Conservation (phyloP, 495 filamentous ascomycete species). For the Podospora fimiseda region DNA sequence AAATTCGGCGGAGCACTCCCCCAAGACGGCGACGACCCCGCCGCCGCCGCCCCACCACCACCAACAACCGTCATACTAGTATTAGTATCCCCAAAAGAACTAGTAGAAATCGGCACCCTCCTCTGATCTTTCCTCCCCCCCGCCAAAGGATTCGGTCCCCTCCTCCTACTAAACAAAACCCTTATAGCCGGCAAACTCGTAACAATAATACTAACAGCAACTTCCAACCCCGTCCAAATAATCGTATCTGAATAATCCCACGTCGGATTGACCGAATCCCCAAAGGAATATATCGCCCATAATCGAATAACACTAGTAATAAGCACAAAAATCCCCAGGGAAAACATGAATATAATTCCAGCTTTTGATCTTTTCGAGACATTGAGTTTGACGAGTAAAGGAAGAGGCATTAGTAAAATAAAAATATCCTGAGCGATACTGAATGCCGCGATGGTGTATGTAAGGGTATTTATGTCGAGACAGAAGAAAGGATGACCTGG, state of each 20-base stretch:
- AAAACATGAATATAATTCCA: conserved; percentile 39
- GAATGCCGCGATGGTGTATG: conserved; percentile 27
- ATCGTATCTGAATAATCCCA: conserved; percentile 35
- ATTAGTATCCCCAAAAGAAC: conserved; percentile 15
- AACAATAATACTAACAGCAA: conserved; percentile 33
- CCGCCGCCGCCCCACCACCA: too few species aligned
- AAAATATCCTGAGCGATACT: conserved; percentile 36
- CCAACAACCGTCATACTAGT: background rate
- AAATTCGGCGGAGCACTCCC: conserved; percentile 9
- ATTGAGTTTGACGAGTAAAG: conserved; percentile 27
- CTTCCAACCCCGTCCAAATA: conserved; percentile 36
- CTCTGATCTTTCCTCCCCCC: background rate
- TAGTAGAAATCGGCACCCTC: conserved; percentile 4
- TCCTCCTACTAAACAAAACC: conserved; percentile 15
- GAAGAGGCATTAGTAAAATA: conserved; percentile 38
- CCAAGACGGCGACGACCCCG: conserved; percentile 10
- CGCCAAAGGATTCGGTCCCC: background rate
- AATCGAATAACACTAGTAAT: conserved; percentile 34
- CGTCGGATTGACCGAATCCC: conserved; percentile 30
- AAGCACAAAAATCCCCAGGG: conserved; percentile 37
- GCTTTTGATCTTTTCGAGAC: conserved; percentile 29
- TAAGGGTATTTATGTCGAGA: conserved; percentile 30
- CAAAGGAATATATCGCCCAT: conserved; percentile 28
- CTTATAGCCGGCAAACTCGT: conserved; percentile 33
- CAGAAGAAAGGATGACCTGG: conserved; percentile 27